A percentile compares a stretch with the other conserved stretches of the same genome.
Conservation (phyloP, 148 eudicot genomes). For the Euryodendron excelsum region DNA sequence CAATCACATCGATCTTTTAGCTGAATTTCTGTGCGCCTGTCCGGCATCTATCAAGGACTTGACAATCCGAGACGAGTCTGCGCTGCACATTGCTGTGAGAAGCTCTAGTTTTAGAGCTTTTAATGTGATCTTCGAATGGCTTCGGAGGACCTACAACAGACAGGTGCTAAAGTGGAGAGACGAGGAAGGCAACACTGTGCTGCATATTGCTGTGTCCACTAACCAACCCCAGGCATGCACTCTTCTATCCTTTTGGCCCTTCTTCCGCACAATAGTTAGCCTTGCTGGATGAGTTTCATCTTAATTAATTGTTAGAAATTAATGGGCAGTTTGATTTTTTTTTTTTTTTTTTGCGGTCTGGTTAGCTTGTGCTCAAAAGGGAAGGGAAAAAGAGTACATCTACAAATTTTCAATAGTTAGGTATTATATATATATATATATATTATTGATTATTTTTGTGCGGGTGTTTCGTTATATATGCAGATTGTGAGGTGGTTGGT, state of each 20-base stretch:
- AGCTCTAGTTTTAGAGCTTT: background rate
- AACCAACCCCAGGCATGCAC: too few species aligned
- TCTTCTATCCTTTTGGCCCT: background rate
- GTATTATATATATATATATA: too few species aligned
- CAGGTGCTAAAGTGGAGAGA: background rate
- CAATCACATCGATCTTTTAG: background rate
- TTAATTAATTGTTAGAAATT: too few species aligned
- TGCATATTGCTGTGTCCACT: conserved; percentile 2
- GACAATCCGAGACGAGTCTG: background rate
- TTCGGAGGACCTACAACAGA: background rate
- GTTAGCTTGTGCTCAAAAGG: too few species aligned
- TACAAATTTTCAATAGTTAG: background rate
- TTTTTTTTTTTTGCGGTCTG: too few species aligned
- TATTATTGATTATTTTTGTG: background rate
- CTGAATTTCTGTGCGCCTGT: background rate
- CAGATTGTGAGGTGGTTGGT: background rate
- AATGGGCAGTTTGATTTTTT: too few species aligned
- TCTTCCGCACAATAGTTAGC: background rate
- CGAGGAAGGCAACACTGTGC: background rate
- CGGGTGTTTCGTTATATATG: background rate
- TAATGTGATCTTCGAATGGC: background rate
- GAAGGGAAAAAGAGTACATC: too few species aligned
- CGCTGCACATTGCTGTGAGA: too few species aligned
- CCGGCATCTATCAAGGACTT: background rate
- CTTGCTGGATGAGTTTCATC: too few species aligned